A percentile compares a stretch with the other conserved stretches of the same genome.
Conservation (phyloP, 2,329 filamentous ascomycete species). For the Colletotrichum brevisporum region DNA sequence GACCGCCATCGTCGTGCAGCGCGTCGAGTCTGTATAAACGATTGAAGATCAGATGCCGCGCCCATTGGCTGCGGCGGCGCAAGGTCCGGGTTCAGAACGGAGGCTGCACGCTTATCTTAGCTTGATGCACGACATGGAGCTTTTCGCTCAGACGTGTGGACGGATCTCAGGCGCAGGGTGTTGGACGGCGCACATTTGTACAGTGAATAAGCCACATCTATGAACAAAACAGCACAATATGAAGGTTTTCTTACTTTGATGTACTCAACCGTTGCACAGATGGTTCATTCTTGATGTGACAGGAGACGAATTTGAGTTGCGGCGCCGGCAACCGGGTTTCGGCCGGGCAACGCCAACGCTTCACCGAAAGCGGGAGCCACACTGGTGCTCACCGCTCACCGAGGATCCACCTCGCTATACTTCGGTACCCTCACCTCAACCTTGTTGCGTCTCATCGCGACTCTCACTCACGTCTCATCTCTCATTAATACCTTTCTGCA, state of each 20-base stretch:
- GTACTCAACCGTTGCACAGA: too few relatives aligned
- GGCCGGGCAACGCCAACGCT: slow-evolving; percentile 2
- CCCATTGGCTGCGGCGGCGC: not conserved
- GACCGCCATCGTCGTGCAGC: slow-evolving; percentile 91
- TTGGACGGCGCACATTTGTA: slow-evolving; percentile 17
- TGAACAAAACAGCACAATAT: slow-evolving; percentile 4
- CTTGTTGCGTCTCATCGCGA: slow-evolving; percentile 5
- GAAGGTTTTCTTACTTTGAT: not conserved
- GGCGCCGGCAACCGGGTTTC: not conserved
- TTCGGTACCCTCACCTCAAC: slow-evolving; percentile 3
- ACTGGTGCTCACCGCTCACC: slow-evolving; percentile 18
- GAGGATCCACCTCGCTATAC: slow-evolving; percentile 28
- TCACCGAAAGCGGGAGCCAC: slow-evolving; percentile 17
- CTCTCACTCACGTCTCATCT: slow-evolving; percentile 11
- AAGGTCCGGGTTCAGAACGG: not conserved
- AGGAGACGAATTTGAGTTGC: too few relatives aligned
- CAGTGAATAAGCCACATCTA: slow-evolving; percentile 2
- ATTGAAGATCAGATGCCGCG: slow-evolving; percentile 1
- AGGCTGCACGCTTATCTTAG: slow-evolving; percentile 27
- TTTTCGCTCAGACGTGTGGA: slow-evolving; percentile 17
- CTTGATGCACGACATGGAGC: not conserved
- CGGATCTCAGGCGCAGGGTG: slow-evolving; percentile 4
- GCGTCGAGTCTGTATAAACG: slow-evolving; percentile 72
- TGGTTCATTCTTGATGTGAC: too few relatives aligned
- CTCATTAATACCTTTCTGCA: not conserved